Evolutionary conservation across 2,329 filamentous ascomycete species (phyloP), one percentile per base, ranked within the genome.

Genomic region (Pseudopithomyces chartarum): DNA sequence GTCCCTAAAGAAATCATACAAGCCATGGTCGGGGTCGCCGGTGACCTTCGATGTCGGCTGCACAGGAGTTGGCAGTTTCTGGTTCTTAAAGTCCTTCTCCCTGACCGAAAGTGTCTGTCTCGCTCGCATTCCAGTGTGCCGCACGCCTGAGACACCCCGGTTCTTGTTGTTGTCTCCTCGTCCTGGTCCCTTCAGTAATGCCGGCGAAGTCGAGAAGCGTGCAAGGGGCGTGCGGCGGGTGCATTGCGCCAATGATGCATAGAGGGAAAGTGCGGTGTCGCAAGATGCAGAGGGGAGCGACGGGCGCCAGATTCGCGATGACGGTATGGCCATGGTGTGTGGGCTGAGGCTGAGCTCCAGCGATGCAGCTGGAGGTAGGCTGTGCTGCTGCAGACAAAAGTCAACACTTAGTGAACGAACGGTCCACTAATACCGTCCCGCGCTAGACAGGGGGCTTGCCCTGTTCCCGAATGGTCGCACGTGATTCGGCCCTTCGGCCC

Each of bases 1-100:
- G 62, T 88, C 84, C 60, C 83, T 82, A 68, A 99, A 98, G 79
- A 99, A 99, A 1, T 86, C 89, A 90, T 91, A 98, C 11, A 99
- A 87, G 29, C 92, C 94, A 77, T 99, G 95, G 63, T 93, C 79
- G 26, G 86, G 82, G 71, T 92, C 88, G 33, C 81, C 84, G 60
- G 84, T 74, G 32, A 89, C 74, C 57, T 85, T 85, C 70, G 86
- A 82, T 58, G 82, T 82, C 1, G 80, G 79, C 54, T 88, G 82
- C 6, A 87, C 85, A 6, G 95, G 93, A 70, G 85, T 83, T 0
- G 94, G 94, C 54, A 97, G 80, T 52, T 60, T 54, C 58, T 66
- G 64, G 44, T 67, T 67, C 20, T 54, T 61, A 54, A 68, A 64
- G 49, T 87, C 82, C 43, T 88, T 84, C 68, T 89, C 85, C 40